These are phyloP conservation scores for Dalechampia spathulata DNA, from an alignment of 441 rosid species.

Conservation along the genomic window DNA sequence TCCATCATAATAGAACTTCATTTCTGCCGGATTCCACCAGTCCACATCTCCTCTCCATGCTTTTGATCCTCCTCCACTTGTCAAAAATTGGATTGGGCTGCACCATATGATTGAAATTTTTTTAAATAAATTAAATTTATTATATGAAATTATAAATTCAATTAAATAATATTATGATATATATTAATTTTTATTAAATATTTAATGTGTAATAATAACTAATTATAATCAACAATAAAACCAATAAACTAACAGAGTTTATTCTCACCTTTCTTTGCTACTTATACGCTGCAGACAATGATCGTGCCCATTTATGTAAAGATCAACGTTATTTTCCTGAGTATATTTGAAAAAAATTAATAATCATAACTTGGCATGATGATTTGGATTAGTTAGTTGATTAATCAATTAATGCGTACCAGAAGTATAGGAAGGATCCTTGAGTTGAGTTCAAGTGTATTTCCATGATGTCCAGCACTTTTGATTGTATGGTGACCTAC, in stretches of 20 bases:
- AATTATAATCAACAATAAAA: too few species aligned
- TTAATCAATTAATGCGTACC: conserved; percentile 25
- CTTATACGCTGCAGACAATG: conserved; percentile 69
- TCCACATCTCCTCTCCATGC: conserved; percentile 63
- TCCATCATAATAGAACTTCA: conserved; percentile 62
- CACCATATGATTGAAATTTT: too few species aligned
- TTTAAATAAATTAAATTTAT: too few species aligned
- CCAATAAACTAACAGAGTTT: too few species aligned
- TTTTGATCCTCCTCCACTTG: conserved; percentile 82
- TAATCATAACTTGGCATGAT: too few species aligned
- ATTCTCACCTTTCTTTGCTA: conserved; percentile 38
- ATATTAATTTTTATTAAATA: too few species aligned
- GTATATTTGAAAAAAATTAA: not conserved
- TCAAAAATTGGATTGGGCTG: conserved; percentile 50
- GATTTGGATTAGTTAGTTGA: too few species aligned
- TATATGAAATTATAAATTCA: too few species aligned
- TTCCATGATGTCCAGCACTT: conserved; percentile 66
- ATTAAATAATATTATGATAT: too few species aligned
- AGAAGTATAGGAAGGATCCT: conserved; percentile 64
- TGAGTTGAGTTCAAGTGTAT: conserved; percentile 43
- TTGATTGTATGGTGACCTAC: conserved; percentile 80
- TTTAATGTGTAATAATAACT: too few species aligned
- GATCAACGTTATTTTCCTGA: conserved; percentile 59
- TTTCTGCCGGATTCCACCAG: conserved; percentile 24
- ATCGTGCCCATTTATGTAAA: conserved; percentile 81